A percentile compares a stretch with the other conserved stretches of the same genome.
These are phyloP conservation scores for Cryptosporidium ryanae DNA, from an alignment of 169 alveolate species.

Conservation along the genomic window DNA sequence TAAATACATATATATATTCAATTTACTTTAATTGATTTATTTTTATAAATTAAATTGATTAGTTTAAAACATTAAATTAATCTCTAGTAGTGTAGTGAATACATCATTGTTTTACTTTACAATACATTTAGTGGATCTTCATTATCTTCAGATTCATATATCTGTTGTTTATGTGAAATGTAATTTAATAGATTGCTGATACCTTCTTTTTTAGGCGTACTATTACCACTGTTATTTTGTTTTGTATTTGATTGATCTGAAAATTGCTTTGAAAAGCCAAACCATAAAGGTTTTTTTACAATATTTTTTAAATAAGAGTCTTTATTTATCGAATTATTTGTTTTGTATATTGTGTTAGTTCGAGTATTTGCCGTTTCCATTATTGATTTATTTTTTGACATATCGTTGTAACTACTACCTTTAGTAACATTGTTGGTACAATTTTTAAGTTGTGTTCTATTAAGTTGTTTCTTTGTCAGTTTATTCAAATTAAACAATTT, in stretches of 20 bases:
- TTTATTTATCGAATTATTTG: too few relatives aligned
- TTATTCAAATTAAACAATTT: constrained; percentile 35
- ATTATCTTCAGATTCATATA: constrained; percentile 63
- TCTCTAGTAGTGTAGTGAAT: background rate
- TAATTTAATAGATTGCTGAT: background rate
- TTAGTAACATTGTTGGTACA: background rate
- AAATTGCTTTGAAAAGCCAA: constrained; percentile 26
- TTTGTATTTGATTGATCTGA: background rate
- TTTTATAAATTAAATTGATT: background rate
- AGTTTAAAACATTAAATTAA: background rate
- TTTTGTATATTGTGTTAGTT: too few relatives aligned
- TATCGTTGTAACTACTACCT: too few relatives aligned
- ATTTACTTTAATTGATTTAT: background rate
- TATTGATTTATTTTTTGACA: too few relatives aligned
- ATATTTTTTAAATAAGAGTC: too few relatives aligned
- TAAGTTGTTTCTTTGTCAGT: constrained; percentile 24
- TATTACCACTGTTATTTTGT: background rate
- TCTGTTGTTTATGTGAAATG: constrained; percentile 26
- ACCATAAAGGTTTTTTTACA: constrained; percentile 47
- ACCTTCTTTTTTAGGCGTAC: background rate
- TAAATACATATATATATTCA: too few relatives aligned
- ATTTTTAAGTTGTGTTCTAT: constrained; percentile 11
- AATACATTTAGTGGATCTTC: constrained; percentile 72
- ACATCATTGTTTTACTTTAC: background rate
- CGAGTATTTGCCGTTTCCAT: too few relatives aligned